A percentile compares a stretch with the other conserved stretches of the same genome.
These are phyloP conservation scores for Rhodofomes roseus DNA, from an alignment of 1,284 basidiomycete species.

Conservation along the genomic window DNA sequence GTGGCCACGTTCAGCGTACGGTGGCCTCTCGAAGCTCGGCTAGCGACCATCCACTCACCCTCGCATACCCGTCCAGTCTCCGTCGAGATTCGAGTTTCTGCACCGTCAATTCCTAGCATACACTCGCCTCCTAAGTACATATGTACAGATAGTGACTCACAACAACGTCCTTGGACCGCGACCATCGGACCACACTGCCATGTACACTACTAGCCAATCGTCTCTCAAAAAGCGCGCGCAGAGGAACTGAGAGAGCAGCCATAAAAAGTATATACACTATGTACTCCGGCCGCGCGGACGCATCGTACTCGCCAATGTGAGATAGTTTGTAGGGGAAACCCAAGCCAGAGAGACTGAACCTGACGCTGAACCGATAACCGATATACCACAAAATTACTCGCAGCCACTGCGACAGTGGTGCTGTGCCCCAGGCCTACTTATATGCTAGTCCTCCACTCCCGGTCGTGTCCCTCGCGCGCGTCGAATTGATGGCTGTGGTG, in stretches of 20 bases:
- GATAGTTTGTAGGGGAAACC: background rate
- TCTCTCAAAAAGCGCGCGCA: too few species aligned
- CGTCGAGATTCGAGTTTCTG: too few species aligned
- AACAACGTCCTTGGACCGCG: too few species aligned
- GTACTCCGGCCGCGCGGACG: background rate
- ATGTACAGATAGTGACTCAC: too few species aligned
- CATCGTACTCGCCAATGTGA: background rate
- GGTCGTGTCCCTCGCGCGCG: background rate
- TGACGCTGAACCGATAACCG: background rate
- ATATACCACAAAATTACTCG: background rate
- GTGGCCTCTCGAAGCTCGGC: background rate
- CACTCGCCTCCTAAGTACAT: too few species aligned
- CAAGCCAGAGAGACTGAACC: background rate
- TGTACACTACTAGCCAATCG: too few species aligned
- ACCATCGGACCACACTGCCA: too few species aligned
- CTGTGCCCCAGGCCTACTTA: background rate
- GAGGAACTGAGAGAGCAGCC: background rate
- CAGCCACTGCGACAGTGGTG: background rate
- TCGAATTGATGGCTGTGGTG: background rate
- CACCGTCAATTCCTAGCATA: too few species aligned
- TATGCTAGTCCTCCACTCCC: background rate
- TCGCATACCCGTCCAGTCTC: background rate
- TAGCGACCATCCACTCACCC: background rate
- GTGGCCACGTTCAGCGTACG: background rate
- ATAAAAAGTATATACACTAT: constrained; percentile 1